Evolutionary conservation across 768 basidiomycete species (phyloP).

Genomic region (Boletus rex-veris): DNA sequence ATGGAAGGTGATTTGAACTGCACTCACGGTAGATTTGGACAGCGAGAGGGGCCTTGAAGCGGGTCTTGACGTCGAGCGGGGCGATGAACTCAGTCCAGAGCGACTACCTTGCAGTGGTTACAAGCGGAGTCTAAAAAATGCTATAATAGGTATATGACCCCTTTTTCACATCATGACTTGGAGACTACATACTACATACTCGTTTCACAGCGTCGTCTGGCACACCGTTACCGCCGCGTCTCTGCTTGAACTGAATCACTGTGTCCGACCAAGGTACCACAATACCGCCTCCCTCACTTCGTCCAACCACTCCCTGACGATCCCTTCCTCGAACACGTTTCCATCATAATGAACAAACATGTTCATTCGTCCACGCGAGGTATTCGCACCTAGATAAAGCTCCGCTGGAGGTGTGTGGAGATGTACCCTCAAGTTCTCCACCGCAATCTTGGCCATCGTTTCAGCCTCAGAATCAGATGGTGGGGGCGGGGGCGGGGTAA

Average conservation of each 20-base stretch:
- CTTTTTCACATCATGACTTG: neutral
- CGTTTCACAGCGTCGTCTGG: too few relatives aligned
- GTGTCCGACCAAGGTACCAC: slow-evolving; percentile 28
- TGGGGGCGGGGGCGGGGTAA: neutral
- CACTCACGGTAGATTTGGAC: slow-evolving; percentile 22
- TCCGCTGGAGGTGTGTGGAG: slow-evolving; percentile 38
- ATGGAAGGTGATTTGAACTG: neutral
- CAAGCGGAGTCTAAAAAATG: slow-evolving; percentile 23
- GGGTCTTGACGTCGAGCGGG: slow-evolving; percentile 38
- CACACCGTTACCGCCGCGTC: too few relatives aligned
- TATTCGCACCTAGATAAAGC: slow-evolving; percentile 41
- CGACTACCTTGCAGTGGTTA: neutral
- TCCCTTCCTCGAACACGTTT: slow-evolving; percentile 41
- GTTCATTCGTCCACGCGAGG: slow-evolving; percentile 29
- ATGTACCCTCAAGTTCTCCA: slow-evolving; percentile 12
- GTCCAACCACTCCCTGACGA: slow-evolving; percentile 46
- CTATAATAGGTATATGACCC: slow-evolving; percentile 16
- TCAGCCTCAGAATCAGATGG: neutral
- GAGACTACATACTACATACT: too few relatives aligned
- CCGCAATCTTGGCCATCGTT: slow-evolving; percentile 6
- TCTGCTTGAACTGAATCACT: too few relatives aligned
- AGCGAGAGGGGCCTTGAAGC: slow-evolving; percentile 27
- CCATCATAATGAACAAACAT: slow-evolving; percentile 39
- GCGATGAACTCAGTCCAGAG: slow-evolving; percentile 22
- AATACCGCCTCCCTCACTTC: slow-evolving; percentile 38